These are phyloP conservation scores for Sporisorium iseilematis-ciliati DNA, from an alignment of 1,284 basidiomycete genomes.

Conservation along the genomic window DNA sequence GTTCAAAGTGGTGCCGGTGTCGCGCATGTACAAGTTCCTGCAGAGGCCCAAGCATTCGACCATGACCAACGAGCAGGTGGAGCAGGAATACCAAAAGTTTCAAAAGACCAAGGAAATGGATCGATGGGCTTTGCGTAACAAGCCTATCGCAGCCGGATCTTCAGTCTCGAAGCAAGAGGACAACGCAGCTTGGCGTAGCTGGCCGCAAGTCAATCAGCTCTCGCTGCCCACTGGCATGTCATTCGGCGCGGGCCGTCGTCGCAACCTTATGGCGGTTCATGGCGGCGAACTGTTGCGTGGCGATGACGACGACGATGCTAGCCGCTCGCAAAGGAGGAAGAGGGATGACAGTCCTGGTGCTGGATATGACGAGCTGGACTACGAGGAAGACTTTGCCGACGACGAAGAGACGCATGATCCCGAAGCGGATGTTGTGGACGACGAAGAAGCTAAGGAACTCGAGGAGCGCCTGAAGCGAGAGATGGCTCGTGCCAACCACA, in stretches of 20 bases:
- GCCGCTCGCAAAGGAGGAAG: slow-evolving; percentile 29
- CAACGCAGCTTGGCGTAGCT: slow-evolving; percentile 41
- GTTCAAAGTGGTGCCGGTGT: slow-evolving; percentile 67
- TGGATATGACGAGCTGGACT: slow-evolving; percentile 66
- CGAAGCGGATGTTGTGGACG: slow-evolving; percentile 56
- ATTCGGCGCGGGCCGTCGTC: slow-evolving; percentile 46
- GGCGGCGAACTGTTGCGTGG: slow-evolving; percentile 52
- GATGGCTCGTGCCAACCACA: slow-evolving; percentile 65
- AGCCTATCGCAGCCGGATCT: slow-evolving; percentile 29
- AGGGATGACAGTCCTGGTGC: slow-evolving; percentile 43
- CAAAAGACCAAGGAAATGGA: slow-evolving; percentile 58
- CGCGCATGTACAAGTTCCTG: slow-evolving; percentile 67
- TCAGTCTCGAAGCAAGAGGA: slow-evolving; percentile 39
- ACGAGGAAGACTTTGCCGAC: slow-evolving; percentile 67
- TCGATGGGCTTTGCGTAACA: slow-evolving; percentile 53
- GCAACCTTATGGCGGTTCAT: slow-evolving; percentile 54
- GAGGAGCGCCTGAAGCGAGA: slow-evolving; percentile 68
- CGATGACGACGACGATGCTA: slow-evolving; percentile 49
- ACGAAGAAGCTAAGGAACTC: slow-evolving; percentile 65
- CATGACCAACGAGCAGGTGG: slow-evolving; percentile 58
- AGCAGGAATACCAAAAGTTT: slow-evolving; percentile 55
- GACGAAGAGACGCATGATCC: slow-evolving; percentile 62
- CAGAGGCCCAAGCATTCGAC: slow-evolving; percentile 63
- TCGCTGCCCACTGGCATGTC: slow-evolving; percentile 50
- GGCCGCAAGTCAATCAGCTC: slow-evolving; percentile 46